Base-by-base conservation (phyloP, 306 rosid species). In the Geum urbanum region DNA sequence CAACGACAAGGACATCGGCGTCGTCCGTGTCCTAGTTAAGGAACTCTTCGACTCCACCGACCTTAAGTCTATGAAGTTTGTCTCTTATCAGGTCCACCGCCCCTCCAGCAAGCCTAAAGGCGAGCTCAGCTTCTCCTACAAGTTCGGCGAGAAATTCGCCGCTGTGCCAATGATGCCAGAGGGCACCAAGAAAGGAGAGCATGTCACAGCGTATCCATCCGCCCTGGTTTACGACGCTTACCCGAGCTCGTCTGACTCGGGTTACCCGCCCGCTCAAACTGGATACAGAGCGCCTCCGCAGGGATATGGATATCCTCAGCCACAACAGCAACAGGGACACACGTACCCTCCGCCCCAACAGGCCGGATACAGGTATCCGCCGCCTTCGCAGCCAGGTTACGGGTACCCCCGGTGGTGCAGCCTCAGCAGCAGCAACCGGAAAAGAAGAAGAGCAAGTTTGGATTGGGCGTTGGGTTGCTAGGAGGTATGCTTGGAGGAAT, bases 401-500 rank as follows among this genome's bases (percentile, higher is more conserved):
- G 92, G 85, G 37, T 76, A 85, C 35, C 84, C 76, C 76, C 72
- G 18, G 75, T 41, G 32, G 88, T 82, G 76, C 74, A 72, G 8
- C 47, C 7, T 16, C 89, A 83, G 76, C 74, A 72, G 7, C 47
- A 10, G 16, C 48, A 69, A 7, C 53, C 32, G 27, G 44, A 8
- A 47, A 60, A 69, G 45, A 78, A 71, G 77, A 84, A 79, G 79
- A 88, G 70, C 37, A 89, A 86, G 44, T 24, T 84, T 54, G 91
- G 92, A 0, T 19, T 90, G 69, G 94, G 98, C 53, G 97, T 91
- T 14, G 98, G 98, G 37, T 72, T 92, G 83, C 57, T 82, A 4
- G 98, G 98, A 0, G 98, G 98, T 47, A 71, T 81, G 19, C 60
- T 89, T 9, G 96, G 98, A 32, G 96, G 98, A 60, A 16, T 88